phyloP scores from a whole-genome alignment of 306 rosid genomes.

The Quercus engelmannii region DNA sequence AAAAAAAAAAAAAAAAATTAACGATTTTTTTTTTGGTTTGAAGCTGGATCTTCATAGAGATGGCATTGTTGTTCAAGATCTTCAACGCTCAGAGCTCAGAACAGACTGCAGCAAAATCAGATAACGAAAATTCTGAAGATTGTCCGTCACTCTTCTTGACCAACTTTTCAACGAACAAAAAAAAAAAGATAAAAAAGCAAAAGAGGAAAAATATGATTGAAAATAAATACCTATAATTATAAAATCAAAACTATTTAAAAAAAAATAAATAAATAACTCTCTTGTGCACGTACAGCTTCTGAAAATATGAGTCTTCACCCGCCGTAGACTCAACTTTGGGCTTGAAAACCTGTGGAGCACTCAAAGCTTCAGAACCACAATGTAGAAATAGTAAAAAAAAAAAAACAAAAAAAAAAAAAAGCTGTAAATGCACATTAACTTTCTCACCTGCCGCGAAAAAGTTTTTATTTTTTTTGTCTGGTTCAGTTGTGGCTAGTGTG shows the following conservation, averaged over 20 bases:
- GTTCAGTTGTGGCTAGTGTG: not conserved
- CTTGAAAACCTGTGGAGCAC: too few species aligned
- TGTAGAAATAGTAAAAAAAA: conserved; percentile 13
- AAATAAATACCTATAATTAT: not conserved
- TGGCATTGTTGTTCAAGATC: conserved; percentile 43
- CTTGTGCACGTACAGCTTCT: not conserved
- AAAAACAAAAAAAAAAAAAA: not conserved
- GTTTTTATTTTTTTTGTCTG: not conserved
- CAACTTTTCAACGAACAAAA: conserved; percentile 32
- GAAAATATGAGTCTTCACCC: not conserved
- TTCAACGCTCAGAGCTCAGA: conserved; percentile 23
- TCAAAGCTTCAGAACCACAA: not conserved
- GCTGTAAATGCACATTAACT: not conserved
- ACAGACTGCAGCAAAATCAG: conserved; percentile 1
- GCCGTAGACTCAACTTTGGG: not conserved
- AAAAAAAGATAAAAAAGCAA: not conserved
- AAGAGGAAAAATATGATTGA: not conserved
- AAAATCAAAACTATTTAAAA: not conserved
- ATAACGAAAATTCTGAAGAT: conserved; percentile 18
- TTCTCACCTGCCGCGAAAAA: not conserved
- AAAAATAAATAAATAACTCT: conserved; percentile 12
- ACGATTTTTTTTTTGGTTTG: not conserved
- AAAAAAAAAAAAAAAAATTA: too few species aligned
- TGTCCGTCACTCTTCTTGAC: conserved; percentile 42
- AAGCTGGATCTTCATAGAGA: conserved; percentile 23